Evolutionary conservation across 2,329 filamentous ascomycete species (phyloP).

Genomic region (Hymenoscyphus fraxineus): DNA sequence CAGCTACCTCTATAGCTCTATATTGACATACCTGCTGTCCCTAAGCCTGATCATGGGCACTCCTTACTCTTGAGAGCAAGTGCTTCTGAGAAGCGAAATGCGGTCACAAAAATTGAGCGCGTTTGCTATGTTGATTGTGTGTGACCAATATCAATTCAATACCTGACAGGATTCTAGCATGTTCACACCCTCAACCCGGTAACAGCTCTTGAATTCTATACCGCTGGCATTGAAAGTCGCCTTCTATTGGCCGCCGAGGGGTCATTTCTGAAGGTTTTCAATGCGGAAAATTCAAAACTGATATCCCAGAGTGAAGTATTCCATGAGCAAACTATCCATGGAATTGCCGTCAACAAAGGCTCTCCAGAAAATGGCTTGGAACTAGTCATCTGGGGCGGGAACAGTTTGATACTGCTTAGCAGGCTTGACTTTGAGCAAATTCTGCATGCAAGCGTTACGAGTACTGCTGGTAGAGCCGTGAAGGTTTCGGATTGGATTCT

Average conservation of each 20-base stretch:
- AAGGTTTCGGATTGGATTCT: conserved; percentile 73
- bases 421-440: conserved; percentile 24
- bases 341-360: conserved; percentile 49
- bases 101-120: neutral
- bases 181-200: conserved; percentile 44
- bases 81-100: neutral
- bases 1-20: neutral
- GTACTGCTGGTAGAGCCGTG: conserved; percentile 37
- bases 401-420: conserved; percentile 41
- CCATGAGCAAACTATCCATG: conserved; percentile 67
- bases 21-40: neutral
- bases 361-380: conserved; percentile 22
- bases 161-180: conserved; percentile 26
- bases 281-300: conserved; percentile 33
- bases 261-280: conserved; percentile 52
- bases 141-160: neutral
- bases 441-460: conserved; percentile 14
- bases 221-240: conserved; percentile 28
- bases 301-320: conserved; percentile 54
- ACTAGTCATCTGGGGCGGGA: conserved; percentile 68
- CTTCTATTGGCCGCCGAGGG: conserved; percentile 60
- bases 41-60: neutral
- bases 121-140: neutral
- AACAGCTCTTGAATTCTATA: conserved; percentile 55
- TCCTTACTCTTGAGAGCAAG: neutral